Percentiles rank a stretch among this genome's conserved stretches.
Evolutionary conservation across 78 protist genomes (phyloP).

Genomic region (Chrysochromulina parva): DNA sequence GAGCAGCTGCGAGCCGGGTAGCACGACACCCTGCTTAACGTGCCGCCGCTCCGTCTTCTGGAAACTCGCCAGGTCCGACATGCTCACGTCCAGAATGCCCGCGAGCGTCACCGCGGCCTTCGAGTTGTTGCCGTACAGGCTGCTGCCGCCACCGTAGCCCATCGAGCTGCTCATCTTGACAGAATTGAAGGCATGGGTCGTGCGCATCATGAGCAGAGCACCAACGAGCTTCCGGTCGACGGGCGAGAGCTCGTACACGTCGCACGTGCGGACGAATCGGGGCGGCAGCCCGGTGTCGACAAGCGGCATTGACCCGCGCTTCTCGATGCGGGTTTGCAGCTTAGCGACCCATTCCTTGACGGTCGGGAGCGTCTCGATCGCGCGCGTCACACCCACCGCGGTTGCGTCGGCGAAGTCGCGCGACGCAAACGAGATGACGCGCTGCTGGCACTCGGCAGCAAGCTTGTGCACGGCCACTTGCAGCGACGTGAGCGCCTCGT

Average conservation of each 20-base stretch:
- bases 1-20: not conserved
- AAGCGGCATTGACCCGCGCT: not conserved
- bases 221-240: not conserved
- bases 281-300: constrained; percentile 3
- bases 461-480: not conserved
- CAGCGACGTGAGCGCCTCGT: too few relatives aligned
- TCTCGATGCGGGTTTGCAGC: not conserved
- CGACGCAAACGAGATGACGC: not conserved
- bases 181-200: not conserved
- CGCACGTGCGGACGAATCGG: not conserved
- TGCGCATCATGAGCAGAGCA: not conserved
- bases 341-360: not conserved
- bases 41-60: not conserved
- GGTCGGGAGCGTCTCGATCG: not conserved
- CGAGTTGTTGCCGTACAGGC: not conserved
- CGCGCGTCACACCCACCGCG: not conserved
- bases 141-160: not conserved
- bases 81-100: not conserved
- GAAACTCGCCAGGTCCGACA: not conserved
- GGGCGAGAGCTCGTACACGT: not conserved
- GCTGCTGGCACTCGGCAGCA: not conserved
- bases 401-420: not conserved
- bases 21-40: not conserved
- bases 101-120: not conserved
- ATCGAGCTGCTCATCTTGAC: not conserved